Conservation (phyloP, 179 eudicot genomes). For the Monotropa hypopitys region DNA sequence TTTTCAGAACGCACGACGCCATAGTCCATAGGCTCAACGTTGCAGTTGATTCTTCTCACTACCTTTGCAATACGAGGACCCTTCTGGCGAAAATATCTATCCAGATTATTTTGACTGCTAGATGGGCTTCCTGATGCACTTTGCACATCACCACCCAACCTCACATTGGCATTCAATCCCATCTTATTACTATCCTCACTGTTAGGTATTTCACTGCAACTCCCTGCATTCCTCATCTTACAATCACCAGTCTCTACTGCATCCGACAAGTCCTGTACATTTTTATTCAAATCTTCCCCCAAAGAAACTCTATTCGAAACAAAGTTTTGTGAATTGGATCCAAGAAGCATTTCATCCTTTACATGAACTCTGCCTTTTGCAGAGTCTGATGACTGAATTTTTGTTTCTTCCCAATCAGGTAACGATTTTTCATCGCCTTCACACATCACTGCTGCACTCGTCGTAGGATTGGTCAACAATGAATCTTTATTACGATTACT, state of each 20-base stretch:
- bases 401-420: constrained; percentile 25
- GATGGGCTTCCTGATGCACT: constrained; percentile 37
- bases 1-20: constrained; percentile 58
- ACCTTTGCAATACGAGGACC: constrained; percentile 96
- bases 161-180: constrained; percentile 27
- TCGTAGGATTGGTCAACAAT: constrained; percentile 2
- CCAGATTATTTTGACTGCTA: constrained; percentile 50
- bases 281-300: constrained; percentile 19
- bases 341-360: constrained; percentile 21
- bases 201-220: constrained; percentile 24
- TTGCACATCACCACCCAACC: constrained; percentile 28
- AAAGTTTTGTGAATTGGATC: constrained; percentile 22
- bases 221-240: constrained; percentile 21
- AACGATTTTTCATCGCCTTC: constrained; percentile 23
- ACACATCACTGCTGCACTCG: constrained; percentile 30
- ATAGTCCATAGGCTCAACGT: constrained; percentile 59
- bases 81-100: constrained; percentile 55
- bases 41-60: constrained; percentile 69
- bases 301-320: constrained; percentile 25
- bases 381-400: constrained; percentile 24
- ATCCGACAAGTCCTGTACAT: constrained; percentile 20
- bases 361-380: constrained; percentile 25
- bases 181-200: constrained; percentile 25
- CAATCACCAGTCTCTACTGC: constrained; percentile 18
- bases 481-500: constrained; percentile 17